These are phyloP conservation scores for Mollisia scopiformis DNA, from an alignment of 2,329 filamentous ascomycete genomes.

Conservation along the genomic window DNA sequence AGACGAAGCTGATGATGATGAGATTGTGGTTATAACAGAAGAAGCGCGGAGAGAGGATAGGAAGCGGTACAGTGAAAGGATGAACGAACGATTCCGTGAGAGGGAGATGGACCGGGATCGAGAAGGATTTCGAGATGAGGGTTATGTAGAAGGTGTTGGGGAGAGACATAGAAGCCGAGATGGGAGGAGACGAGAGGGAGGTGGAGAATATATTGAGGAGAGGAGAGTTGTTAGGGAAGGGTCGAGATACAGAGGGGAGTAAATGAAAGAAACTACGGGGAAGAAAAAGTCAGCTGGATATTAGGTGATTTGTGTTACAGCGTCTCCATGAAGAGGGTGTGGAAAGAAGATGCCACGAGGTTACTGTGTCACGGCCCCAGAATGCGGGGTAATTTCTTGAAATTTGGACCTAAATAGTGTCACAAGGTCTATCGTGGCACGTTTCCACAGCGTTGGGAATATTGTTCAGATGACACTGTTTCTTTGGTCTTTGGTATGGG, in stretches of 20 bases:
- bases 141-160: background rate
- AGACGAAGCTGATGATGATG: background rate
- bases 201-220: background rate
- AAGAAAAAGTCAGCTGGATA: background rate
- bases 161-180: background rate
- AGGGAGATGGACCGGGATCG: background rate
- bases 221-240: background rate
- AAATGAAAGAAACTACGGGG: background rate
- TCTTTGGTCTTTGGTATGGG: too few relatives aligned
- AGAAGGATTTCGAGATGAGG: background rate
- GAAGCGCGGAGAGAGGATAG: background rate
- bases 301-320: background rate
- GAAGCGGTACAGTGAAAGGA: background rate
- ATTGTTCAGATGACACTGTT: too few relatives aligned
- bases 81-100: background rate
- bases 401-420: too few relatives aligned
- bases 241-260: background rate
- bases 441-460: too few relatives aligned
- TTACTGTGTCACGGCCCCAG: background rate
- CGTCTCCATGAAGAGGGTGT: background rate
- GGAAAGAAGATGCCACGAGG: background rate
- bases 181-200: background rate
- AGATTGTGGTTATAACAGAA: background rate
- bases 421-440: too few relatives aligned
- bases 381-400: too few relatives aligned